Conservation (phyloP, 2,329 filamentous ascomycete genomes). For the Hirsutella minnesotensis region DNA sequence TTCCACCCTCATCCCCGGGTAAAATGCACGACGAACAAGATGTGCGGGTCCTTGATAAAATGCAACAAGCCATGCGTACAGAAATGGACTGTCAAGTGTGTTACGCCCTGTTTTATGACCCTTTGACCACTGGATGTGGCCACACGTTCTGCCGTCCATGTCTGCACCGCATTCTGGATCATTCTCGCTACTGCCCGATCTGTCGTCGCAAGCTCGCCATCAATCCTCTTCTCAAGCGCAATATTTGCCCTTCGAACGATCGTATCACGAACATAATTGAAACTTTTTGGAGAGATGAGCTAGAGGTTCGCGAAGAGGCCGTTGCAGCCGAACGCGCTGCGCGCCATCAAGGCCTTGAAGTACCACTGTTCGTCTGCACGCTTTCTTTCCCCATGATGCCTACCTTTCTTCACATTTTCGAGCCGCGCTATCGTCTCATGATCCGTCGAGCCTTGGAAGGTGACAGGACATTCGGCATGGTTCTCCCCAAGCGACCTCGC, state of each 20-base stretch:
- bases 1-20: conserved; percentile 11
- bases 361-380: conserved; percentile 72
- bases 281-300: conserved; percentile 56
- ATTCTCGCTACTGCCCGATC: conserved; percentile 67
- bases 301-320: conserved; percentile 44
- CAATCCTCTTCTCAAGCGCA: conserved; percentile 28
- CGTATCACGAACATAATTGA: conserved; percentile 51
- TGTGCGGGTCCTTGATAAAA: conserved; percentile 28
- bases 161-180: conserved; percentile 62
- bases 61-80: conserved; percentile 49
- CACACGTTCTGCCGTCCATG: conserved; percentile 84
- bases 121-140: conserved; percentile 73
- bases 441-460: conserved; percentile 65
- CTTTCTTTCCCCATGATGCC: conserved; percentile 73
- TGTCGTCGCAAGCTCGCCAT: conserved; percentile 57
- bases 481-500: conserved; percentile 51
- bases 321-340: conserved; percentile 45
- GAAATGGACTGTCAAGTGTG: conserved; percentile 87
- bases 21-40: conserved; percentile 15
- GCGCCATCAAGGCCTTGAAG: conserved; percentile 43
- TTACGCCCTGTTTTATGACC: conserved; percentile 69
- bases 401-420: conserved; percentile 83
- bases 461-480: conserved; percentile 73
- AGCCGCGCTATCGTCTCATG: conserved; percentile 87
- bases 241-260: conserved; percentile 43